Evolutionary conservation across 2,329 filamentous ascomycete species (phyloP).

Genomic region (Botrytis sinoallii): DNA sequence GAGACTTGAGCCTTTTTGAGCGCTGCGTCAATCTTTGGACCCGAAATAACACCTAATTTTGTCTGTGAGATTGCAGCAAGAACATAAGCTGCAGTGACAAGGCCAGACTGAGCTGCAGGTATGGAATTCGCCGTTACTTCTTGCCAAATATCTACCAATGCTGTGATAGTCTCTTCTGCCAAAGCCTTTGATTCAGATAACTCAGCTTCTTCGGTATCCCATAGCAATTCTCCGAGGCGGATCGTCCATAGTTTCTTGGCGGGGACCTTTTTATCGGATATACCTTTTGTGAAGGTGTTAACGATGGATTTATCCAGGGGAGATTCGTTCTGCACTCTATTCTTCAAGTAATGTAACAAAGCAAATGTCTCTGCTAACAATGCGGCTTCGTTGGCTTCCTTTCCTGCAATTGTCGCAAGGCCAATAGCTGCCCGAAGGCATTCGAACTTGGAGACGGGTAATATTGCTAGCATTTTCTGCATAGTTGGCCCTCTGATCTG

Average conservation of each 20-base stretch:
- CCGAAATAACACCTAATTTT: constrained; percentile 51
- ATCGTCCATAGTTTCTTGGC: constrained; percentile 79
- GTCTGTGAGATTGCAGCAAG: constrained; percentile 60
- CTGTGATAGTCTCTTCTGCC: constrained; percentile 50
- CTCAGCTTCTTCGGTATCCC: constrained; percentile 49
- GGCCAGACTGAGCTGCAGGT: constrained; percentile 74
- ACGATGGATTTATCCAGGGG: constrained; percentile 63
- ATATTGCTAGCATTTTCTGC: constrained; percentile 70
- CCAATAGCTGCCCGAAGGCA: constrained; percentile 62
- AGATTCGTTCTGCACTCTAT: constrained; percentile 57
- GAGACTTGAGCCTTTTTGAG: constrained; percentile 61
- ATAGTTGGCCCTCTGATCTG: constrained; percentile 80
- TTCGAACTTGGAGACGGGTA: constrained; percentile 59
- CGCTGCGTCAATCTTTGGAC: constrained; percentile 53
- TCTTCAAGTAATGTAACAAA: constrained; percentile 62
- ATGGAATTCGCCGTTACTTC: constrained; percentile 78
- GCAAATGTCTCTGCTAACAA: constrained; percentile 71
- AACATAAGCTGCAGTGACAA: constrained; percentile 77
- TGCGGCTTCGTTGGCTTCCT: constrained; percentile 86
- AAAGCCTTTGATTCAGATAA: constrained; percentile 51
- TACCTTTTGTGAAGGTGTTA: constrained; percentile 75
- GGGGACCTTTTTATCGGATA: constrained; percentile 78
- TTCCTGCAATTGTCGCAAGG: constrained; percentile 66
- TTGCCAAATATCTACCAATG: constrained; percentile 67
- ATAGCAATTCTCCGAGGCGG: constrained; percentile 68